A percentile compares a stretch with the other conserved stretches of the same genome.
These are phyloP conservation scores for Chalciporus sp. DNA, from an alignment of 1,284 basidiomycete species.

Conservation along the genomic window DNA sequence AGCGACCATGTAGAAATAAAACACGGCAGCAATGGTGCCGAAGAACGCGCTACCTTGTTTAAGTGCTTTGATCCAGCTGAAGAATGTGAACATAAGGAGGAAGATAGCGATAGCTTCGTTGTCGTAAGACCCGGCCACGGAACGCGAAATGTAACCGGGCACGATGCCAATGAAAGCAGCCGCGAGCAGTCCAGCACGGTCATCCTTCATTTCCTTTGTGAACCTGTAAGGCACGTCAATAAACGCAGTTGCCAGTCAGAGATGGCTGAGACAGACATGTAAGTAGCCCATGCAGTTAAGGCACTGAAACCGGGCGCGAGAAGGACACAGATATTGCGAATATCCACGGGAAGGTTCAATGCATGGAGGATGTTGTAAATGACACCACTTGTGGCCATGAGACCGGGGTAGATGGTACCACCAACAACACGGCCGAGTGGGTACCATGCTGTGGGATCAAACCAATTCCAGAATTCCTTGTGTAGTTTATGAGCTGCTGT, in stretches of 20 bases:
- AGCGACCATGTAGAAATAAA: constrained; percentile 99
- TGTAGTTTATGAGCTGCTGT: constrained; percentile 4
- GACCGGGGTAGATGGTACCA: constrained; percentile 96
- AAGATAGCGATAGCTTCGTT: constrained; percentile 99
- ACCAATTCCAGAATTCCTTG: constrained; percentile 99
- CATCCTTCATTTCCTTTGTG: constrained; percentile 92
- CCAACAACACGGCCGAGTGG: constrained; percentile 98
- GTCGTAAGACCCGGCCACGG: constrained; percentile 98
- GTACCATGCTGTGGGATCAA: constrained; percentile 99
- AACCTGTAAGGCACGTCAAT: constrained; percentile 58
- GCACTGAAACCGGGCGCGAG: constrained; percentile 97
- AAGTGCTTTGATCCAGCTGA: constrained; percentile 95
- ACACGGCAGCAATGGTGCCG: constrained; percentile 88
- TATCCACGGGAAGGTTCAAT: constrained; percentile 95
- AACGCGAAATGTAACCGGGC: constrained; percentile 98
- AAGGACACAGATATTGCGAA: constrained; percentile 96
- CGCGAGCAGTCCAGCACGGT: constrained; percentile 92
- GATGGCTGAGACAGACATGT: constrained; percentile 64
- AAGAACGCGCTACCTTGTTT: constrained; percentile 93
- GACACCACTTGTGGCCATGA: constrained; percentile 97
- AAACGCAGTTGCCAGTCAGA: not conserved
- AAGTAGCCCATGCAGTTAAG: constrained; percentile 96
- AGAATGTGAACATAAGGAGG: constrained; percentile 99
- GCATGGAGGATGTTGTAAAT: constrained; percentile 92
- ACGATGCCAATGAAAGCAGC: constrained; percentile 99